Evolutionary conservation across 2,329 filamentous ascomycete genomes (phyloP).

Genomic region (Colletotrichum kahawae): DNA sequence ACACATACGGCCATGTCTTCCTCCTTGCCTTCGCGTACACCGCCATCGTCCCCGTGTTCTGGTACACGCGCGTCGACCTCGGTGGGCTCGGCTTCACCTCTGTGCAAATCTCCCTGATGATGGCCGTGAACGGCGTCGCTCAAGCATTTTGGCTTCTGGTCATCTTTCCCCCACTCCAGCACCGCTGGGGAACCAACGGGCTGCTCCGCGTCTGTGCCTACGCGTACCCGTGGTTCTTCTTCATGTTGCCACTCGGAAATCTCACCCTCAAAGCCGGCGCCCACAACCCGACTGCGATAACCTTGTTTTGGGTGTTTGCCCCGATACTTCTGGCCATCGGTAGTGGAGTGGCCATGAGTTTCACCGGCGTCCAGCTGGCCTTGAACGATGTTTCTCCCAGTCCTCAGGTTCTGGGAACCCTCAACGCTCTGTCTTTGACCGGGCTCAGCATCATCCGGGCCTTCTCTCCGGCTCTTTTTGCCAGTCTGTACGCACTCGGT

Average conservation of each 20-base stretch:
- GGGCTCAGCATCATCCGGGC: conserved; percentile 65
- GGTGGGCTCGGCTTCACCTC: conserved; percentile 71
- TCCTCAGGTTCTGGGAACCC: conserved; percentile 66
- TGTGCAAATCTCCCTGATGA: conserved; percentile 68
- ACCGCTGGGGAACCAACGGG: conserved; percentile 67
- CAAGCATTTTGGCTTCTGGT: conserved; percentile 77
- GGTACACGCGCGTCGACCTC: conserved; percentile 64
- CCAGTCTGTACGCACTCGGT: conserved; percentile 72
- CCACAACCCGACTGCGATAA: conserved; percentile 35
- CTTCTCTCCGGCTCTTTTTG: conserved; percentile 68
- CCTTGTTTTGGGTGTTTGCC: conserved; percentile 60
- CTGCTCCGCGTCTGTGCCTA: conserved; percentile 60
- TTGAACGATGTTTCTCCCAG: conserved; percentile 77
- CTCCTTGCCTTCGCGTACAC: conserved; percentile 75
- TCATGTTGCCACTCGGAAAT: conserved; percentile 55
- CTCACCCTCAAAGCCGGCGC: conserved; percentile 59
- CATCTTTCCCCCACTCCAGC: conserved; percentile 72
- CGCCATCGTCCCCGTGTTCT: conserved; percentile 71
- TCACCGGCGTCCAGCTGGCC: conserved; percentile 74
- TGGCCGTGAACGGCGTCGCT: conserved; percentile 66
- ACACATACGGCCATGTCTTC: conserved; percentile 69
- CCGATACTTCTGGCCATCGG: conserved; percentile 53
- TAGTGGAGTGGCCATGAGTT: conserved; percentile 69
- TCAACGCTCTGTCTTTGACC: conserved; percentile 69
- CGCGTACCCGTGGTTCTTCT: conserved; percentile 70